phyloP scores from a whole-genome alignment of 1,284 basidiomycete genomes.

The Rhodotorula sp. region DNA sequence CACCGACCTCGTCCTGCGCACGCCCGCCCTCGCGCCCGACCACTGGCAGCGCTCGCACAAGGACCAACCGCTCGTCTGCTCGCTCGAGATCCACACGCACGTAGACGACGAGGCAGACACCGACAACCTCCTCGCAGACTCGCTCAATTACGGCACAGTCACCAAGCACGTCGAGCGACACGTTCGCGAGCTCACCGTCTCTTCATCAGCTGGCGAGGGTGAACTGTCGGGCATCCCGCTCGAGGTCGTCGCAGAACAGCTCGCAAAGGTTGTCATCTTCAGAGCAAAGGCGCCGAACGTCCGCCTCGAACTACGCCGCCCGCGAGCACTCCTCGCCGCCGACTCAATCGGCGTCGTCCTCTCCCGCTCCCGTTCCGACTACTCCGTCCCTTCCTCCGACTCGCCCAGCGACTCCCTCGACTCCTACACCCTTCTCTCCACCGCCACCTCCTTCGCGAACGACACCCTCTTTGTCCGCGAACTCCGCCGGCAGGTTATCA shows the following conservation, averaged over 20 bases:
- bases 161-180: constrained; percentile 48
- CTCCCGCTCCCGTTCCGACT: constrained; percentile 25
- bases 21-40: constrained; percentile 24
- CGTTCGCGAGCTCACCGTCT: neutral
- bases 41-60: constrained; percentile 32
- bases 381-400: neutral
- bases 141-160: constrained; percentile 58
- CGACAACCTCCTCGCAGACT: constrained; percentile 27
- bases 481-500: constrained; percentile 55
- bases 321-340: constrained; percentile 31
- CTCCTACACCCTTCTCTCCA: constrained; percentile 5
- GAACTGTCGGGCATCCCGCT: constrained; percentile 7
- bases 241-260: constrained; percentile 33
- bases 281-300: constrained; percentile 38
- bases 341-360: constrained; percentile 32
- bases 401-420: neutral
- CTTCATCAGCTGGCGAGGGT: neutral
- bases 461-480: constrained; percentile 53
- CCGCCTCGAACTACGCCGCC: constrained; percentile 21
- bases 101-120: constrained; percentile 30
- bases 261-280: constrained; percentile 33
- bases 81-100: constrained; percentile 60
- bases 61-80: constrained; percentile 61
- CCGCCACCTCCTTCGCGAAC: constrained; percentile 28
- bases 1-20: constrained; percentile 41